A percentile compares a stretch with the other conserved stretches of the same genome.
Evolutionary conservation across 345 rosid genomes (phyloP).

Genomic region (Trapa bicornis): DNA sequence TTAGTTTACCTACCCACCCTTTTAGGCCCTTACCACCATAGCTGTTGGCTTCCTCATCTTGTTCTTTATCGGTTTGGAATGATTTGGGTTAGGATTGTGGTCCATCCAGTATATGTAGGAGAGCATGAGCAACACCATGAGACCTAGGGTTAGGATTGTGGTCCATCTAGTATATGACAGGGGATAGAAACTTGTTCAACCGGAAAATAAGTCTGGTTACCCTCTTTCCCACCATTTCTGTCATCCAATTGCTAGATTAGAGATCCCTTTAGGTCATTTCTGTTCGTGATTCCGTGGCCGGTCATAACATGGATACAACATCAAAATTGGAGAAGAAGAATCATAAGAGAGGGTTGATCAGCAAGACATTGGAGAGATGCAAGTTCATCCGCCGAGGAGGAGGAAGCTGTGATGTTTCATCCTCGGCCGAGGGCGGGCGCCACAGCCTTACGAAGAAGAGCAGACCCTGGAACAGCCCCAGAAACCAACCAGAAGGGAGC

Average conservation of each 20-base stretch:
- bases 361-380: slow-evolving; percentile 52
- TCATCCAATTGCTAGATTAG: not conserved
- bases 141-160: slow-evolving; percentile 23
- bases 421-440: not conserved
- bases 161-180: slow-evolving; percentile 28
- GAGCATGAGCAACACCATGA: slow-evolving; percentile 30
- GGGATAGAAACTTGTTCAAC: slow-evolving; percentile 15
- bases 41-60: not conserved
- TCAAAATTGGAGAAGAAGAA: not conserved
- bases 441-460: slow-evolving; percentile 21
- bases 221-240: too few relatives aligned
- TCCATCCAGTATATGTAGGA: not conserved
- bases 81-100: not conserved
- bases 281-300: too few relatives aligned
- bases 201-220: too few relatives aligned
- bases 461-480: slow-evolving; percentile 28
- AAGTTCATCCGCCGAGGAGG: slow-evolving; percentile 21
- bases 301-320: slow-evolving; percentile 20
- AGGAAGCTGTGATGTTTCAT: not conserved
- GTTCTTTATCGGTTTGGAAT: not conserved
- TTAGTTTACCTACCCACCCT: too few relatives aligned
- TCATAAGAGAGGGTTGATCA: slow-evolving; percentile 29
- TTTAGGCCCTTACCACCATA: not conserved
- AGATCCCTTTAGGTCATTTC: not conserved
- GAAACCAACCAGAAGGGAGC: too few relatives aligned